Evolutionary conservation across 2,329 filamentous ascomycete species (phyloP), one percentile per base, ranked within the genome.

Genomic region (Alternaria dauci): DNA sequence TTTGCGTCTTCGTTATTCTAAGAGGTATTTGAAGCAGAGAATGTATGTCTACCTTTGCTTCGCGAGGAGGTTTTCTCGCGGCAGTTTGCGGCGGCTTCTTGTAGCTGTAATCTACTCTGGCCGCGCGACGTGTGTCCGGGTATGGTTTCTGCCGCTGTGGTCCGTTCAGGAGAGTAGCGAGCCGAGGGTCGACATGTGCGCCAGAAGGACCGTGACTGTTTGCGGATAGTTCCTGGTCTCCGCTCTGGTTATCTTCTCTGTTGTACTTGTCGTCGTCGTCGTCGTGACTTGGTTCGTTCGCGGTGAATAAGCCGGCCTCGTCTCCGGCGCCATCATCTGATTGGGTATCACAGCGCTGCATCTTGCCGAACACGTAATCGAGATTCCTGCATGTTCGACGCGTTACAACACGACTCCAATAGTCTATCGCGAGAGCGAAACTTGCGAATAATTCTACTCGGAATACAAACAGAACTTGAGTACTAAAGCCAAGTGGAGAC

Each of bases 311-410:
- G 54, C 51, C 36, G 58, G 23, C 55, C 60, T 68, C 59, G 54
- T 66, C 62, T 63, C 66, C 9, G 54, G 43, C 25, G 34, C 28
- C 52, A 30, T 60, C 47, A 23, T 66, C 62, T 72, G 67, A 71
- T 72, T 72, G 70, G 70, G 57, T 60, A 50, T 26, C 20, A 50
- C 51, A 42, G 58, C 59, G 66, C 60, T 65, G 54, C 56, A 66
- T 70, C 23, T 63, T 71, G 68, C 64, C 67, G 68, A 68, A 51
- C 73, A 74, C 71, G 72, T 74, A 70, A 51, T 55, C 63, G 62
- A 67, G 61, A 39, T 57, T 44, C 48, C 54, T 52, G 46, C 47
- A 32, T 50, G 44, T 47, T 39, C 30, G 14, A 56, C 52, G 38
- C 52, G 42, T 53, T 30, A 36, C 32, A 52, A 43, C 47, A 52